Base-by-base conservation (phyloP, 2,329 filamentous ascomycete genomes). In the Calonectria multiphialidica region DNA sequence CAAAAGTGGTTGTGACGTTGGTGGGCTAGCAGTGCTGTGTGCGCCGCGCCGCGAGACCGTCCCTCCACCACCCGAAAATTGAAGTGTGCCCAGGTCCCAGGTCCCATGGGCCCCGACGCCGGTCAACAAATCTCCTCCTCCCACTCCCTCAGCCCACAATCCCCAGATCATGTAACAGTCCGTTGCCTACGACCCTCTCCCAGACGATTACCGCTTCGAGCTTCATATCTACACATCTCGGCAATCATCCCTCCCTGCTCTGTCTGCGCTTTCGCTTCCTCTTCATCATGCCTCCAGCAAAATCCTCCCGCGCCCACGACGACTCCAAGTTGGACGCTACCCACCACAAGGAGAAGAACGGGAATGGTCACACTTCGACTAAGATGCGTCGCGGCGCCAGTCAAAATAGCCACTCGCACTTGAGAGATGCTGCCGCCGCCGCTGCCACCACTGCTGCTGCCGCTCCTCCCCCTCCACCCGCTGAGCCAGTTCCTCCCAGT, bases 361-460 rank as follows among this genome's bases (percentile, higher is more conserved):
- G 83, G 64, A 80, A 81, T 68, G 84, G 84, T 18, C 82, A 85
- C 66, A 79, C 85, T 18, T 88, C 88, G 66, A 85, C 87, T 72
- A 91, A 91, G 81, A 86, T 90, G 82, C 88, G 89, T 66, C 87
- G 90, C 44, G 87, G 87, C 18, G 88, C 86, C 68, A 90, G 88
- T 80, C 88, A 88, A 68, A 85, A 85, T 15, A 88, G 87, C 49
- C 85, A 86, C 21, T 86, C 82, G 37, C 82, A 87, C 45, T 80
- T 86, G 64, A 85, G 85, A 78, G 87, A 89, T 59, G 83, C 83
- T 55, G 82, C 83, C 30, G 81, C 83, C 47, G 78, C 81, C 47
- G 80, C 82, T 18, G 71, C 81, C 28, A 81, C 83, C 47, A 78
- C 81, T 49, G 80, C 82, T 18, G 71, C 81, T 30, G 79, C 78